Conservation (phyloP, 2,329 filamentous ascomycete species). For the Penicillium sp. region DNA sequence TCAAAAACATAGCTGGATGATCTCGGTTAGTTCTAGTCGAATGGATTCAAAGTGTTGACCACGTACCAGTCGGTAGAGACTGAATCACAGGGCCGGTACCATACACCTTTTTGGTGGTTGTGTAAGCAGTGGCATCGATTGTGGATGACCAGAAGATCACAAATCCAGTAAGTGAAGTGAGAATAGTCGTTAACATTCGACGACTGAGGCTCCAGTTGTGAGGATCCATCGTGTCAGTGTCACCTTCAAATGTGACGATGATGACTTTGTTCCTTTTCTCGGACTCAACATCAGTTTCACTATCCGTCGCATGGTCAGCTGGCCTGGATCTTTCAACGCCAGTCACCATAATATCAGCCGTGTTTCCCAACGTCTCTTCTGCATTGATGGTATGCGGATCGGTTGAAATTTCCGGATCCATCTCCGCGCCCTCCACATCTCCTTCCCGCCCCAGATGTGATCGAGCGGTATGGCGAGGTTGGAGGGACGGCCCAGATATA, state of each 20-base stretch:
- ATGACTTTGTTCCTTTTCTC: conserved; percentile 37
- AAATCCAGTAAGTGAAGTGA: conserved; percentile 40
- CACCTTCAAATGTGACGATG: conserved; percentile 42
- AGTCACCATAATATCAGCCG: conserved; percentile 23
- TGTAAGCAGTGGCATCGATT: conserved; percentile 50
- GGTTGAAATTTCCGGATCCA: conserved; percentile 11
- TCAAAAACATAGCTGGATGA: conserved; percentile 38
- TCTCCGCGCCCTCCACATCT: conserved; percentile 13
- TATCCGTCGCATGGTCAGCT: background rate
- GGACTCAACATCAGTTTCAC: conserved; percentile 8
- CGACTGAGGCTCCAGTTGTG: conserved; percentile 43
- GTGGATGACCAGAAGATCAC: conserved; percentile 49
- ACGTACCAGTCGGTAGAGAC: conserved; percentile 48
- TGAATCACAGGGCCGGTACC: conserved; percentile 17
- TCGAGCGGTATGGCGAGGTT: conserved; percentile 3
- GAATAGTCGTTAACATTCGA: conserved; percentile 32
- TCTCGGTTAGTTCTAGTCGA: background rate
- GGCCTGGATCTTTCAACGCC: conserved; percentile 25
- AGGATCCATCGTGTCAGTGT: conserved; percentile 46
- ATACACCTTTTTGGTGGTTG: conserved; percentile 31
- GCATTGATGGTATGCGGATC: conserved; percentile 18
- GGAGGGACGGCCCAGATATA: conserved; percentile 1
- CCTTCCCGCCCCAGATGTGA: conserved; percentile 3
- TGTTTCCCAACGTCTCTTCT: conserved; percentile 20
- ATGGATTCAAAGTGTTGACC: conserved; percentile 32